Percentiles rank a stretch among this genome's conserved stretches.
Evolutionary conservation across 768 basidiomycete genomes (phyloP).

Genomic region (Boletus rufocinnamomeus): DNA sequence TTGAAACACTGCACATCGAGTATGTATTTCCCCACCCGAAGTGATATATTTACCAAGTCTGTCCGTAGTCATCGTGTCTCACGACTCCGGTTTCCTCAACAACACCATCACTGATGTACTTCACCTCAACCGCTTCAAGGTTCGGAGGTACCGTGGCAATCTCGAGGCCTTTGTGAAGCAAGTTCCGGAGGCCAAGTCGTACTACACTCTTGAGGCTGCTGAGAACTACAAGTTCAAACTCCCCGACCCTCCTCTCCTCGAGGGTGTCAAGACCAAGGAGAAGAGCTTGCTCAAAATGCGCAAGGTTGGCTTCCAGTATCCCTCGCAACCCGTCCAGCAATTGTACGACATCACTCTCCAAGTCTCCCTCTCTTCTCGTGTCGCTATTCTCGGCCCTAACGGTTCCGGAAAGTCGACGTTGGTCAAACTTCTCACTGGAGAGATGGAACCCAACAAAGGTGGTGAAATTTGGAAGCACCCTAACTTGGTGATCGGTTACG

Average conservation of each 20-base stretch:
- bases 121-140: conserved; percentile 98
- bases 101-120: conserved; percentile 98
- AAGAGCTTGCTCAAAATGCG: conserved; percentile 97
- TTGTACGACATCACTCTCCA: conserved; percentile 94
- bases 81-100: conserved; percentile 97
- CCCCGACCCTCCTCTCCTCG: conserved; percentile 93
- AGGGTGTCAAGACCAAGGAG: conserved; percentile 99
- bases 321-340: conserved; percentile 81
- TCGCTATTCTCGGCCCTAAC: conserved; percentile 97
- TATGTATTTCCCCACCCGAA: conserved; percentile 39
- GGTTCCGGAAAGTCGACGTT: conserved; percentile 98
- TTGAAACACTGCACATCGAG: conserved; percentile 92
- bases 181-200: conserved; percentile 96
- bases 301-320: conserved; percentile 97
- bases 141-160: conserved; percentile 93
- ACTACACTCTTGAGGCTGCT: conserved; percentile 93
- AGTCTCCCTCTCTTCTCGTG: conserved; percentile 97
- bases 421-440: conserved; percentile 95
- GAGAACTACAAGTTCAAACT: conserved; percentile 99
- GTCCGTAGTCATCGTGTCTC: conserved; percentile 85
- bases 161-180: conserved; percentile 91
- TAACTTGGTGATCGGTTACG: conserved; percentile 99
- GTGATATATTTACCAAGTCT: conserved; percentile 11
- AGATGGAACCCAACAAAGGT: conserved; percentile 94
- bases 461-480: conserved; percentile 99